Conservation (phyloP, 2,329 filamentous ascomycete species). For the Monosporascus cannonballus region DNA sequence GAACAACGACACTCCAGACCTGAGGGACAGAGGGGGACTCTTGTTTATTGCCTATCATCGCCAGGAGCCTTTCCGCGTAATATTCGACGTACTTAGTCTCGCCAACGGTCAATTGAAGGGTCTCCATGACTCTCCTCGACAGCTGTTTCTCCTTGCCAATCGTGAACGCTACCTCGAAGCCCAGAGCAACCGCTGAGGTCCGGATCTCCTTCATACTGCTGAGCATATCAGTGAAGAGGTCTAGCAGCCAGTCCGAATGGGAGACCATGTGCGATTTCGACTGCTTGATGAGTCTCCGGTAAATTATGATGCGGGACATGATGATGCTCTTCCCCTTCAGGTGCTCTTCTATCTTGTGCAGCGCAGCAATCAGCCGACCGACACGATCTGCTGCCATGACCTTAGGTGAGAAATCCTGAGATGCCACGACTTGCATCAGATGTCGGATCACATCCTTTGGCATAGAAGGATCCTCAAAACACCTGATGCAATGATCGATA, state of each 20-base stretch:
- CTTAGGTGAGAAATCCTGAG: slow-evolving; percentile 70
- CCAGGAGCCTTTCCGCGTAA: slow-evolving; percentile 59
- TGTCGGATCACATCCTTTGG: slow-evolving; percentile 76
- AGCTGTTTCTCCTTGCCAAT: slow-evolving; percentile 65
- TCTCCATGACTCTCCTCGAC: slow-evolving; percentile 58
- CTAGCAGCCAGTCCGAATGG: slow-evolving; percentile 72
- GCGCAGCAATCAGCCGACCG: slow-evolving; percentile 60
- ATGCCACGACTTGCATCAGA: slow-evolving; percentile 72
- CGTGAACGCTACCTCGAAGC: slow-evolving; percentile 61
- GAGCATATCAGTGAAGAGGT: slow-evolving; percentile 76
- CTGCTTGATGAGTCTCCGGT: slow-evolving; percentile 70
- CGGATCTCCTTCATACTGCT: slow-evolving; percentile 73
- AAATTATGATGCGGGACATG: slow-evolving; percentile 70
- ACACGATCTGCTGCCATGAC: slow-evolving; percentile 69
- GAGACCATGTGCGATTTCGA: slow-evolving; percentile 63
- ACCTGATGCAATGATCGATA: slow-evolving; percentile 71
- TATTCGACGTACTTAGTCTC: slow-evolving; percentile 62
- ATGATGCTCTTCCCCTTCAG: slow-evolving; percentile 76
- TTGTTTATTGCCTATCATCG: slow-evolving; percentile 61
- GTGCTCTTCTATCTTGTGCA: slow-evolving; percentile 68
- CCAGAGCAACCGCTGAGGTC: slow-evolving; percentile 65
- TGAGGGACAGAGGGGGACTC: slow-evolving; percentile 67
- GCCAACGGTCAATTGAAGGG: slow-evolving; percentile 54
- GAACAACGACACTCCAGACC: slow-evolving; percentile 79
- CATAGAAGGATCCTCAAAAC: slow-evolving; percentile 59